These are phyloP conservation scores for Colletotrichum coccodes DNA, from an alignment of 2,329 filamentous ascomycete genomes.

Conservation along the genomic window DNA sequence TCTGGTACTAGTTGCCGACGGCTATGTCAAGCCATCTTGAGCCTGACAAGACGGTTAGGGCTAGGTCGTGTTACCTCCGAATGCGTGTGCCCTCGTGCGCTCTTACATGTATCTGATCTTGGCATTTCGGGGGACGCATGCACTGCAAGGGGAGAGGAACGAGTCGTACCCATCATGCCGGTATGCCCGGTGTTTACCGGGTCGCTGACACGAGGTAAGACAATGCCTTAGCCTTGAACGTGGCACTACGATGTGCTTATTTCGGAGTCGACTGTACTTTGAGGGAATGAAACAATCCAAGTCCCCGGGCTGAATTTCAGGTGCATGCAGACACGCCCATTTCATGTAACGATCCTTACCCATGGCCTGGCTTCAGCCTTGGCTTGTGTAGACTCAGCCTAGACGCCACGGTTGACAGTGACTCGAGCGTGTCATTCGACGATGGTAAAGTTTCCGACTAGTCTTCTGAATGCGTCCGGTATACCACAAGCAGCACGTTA, in stretches of 20 bases:
- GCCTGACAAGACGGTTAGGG: not conserved
- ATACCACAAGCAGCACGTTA: not conserved
- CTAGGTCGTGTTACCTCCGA: not conserved
- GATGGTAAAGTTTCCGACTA: constrained; percentile 16
- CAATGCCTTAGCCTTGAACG: constrained; percentile 1
- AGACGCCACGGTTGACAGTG: constrained; percentile 6
- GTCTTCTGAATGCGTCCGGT: constrained; percentile 11
- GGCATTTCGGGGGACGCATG: not conserved
- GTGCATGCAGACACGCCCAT: constrained; percentile 11
- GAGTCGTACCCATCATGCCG: not conserved
- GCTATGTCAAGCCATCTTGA: not conserved
- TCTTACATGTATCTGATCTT: not conserved
- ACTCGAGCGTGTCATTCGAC: not conserved
- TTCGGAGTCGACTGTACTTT: not conserved
- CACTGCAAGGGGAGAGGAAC: not conserved
- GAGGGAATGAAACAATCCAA: not conserved
- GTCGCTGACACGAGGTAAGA: constrained; percentile 10
- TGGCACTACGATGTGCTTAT: not conserved
- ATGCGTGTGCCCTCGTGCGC: not conserved
- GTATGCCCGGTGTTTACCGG: not conserved
- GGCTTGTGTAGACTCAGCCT: constrained; percentile 10
- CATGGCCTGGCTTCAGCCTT: not conserved
- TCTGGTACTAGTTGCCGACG: not conserved
- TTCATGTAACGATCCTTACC: not conserved
- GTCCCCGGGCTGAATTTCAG: not conserved